phyloP scores from a whole-genome alignment of 202 grass and related monocot genomes.

The Eragrostis tef region DNA sequence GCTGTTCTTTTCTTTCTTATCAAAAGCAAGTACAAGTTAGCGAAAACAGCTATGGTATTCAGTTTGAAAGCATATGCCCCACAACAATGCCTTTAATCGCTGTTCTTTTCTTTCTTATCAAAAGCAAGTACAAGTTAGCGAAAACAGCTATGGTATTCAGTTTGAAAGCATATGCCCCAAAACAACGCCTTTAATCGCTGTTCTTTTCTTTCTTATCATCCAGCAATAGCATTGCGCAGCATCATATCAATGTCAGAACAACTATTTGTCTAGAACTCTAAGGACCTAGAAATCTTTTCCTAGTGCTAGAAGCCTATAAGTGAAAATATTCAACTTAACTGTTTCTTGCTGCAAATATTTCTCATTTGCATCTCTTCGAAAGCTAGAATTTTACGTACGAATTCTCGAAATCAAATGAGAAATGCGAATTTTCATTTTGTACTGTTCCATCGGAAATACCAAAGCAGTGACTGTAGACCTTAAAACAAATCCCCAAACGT shows the following conservation, averaged over 20 bases:
- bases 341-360: too few species aligned
- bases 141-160: constrained; percentile 2
- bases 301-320: background rate
- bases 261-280: background rate
- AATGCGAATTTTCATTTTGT: background rate
- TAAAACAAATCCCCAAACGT: constrained; percentile 9
- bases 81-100: background rate
- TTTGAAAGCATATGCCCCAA: background rate
- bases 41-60: constrained; percentile 5
- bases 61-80: background rate
- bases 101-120: constrained; percentile 21
- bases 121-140: constrained; percentile 24
- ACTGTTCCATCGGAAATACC: background rate
- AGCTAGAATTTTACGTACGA: background rate
- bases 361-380: too few species aligned
- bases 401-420: background rate
- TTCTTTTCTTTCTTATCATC: constrained; percentile 1
- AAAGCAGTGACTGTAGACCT: background rate
- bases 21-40: constrained; percentile 32
- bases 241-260: background rate
- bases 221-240: background rate
- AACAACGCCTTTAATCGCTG: background rate
- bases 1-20: constrained; percentile 6
- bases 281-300: background rate
- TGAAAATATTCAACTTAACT: too few species aligned